Percentiles rank a stretch among this genome's conserved stretches.
phyloP scores from a whole-genome alignment of 75 land plant species.

The Cunninghamia lanceolata region DNA sequence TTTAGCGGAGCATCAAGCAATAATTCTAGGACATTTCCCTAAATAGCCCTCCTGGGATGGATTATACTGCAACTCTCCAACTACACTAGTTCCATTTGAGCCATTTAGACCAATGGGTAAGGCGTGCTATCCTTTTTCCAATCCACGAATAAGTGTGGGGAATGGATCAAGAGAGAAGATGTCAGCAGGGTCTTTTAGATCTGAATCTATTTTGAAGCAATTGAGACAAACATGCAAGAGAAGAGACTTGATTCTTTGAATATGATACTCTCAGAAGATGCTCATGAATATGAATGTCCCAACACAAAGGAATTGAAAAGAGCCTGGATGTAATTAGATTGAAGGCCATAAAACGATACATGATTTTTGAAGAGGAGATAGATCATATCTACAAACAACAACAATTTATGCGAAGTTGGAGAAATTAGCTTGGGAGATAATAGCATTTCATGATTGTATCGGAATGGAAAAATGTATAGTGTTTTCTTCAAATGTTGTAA shows the following conservation, averaged over 20 bases:
- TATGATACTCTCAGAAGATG: background rate
- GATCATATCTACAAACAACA: too few relatives aligned
- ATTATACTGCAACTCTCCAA: background rate
- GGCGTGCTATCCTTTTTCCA: background rate
- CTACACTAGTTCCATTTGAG: background rate
- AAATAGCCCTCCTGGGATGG: conserved; percentile 4
- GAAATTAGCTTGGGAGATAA: too few relatives aligned
- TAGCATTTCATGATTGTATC: too few relatives aligned
- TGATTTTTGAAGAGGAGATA: too few relatives aligned
- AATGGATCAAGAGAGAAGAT: background rate
- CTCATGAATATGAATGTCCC: background rate
- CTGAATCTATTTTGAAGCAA: conserved; percentile 7
- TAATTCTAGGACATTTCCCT: background rate
- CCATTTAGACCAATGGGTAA: background rate
- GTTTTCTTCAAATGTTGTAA: too few relatives aligned
- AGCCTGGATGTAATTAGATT: too few relatives aligned
- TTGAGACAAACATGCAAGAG: background rate
- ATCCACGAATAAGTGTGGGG: background rate
- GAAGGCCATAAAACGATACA: too few relatives aligned
- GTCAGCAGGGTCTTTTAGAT: background rate
- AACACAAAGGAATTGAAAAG: background rate
- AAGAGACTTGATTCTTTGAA: background rate
- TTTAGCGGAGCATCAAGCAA: background rate
- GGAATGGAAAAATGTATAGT: too few relatives aligned
- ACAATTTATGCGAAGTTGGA: too few relatives aligned